Evolutionary conservation across 441 rosid genomes (phyloP), one percentile per base, ranked within the genome.

Genomic region (Populus trichocarpa): DNA sequence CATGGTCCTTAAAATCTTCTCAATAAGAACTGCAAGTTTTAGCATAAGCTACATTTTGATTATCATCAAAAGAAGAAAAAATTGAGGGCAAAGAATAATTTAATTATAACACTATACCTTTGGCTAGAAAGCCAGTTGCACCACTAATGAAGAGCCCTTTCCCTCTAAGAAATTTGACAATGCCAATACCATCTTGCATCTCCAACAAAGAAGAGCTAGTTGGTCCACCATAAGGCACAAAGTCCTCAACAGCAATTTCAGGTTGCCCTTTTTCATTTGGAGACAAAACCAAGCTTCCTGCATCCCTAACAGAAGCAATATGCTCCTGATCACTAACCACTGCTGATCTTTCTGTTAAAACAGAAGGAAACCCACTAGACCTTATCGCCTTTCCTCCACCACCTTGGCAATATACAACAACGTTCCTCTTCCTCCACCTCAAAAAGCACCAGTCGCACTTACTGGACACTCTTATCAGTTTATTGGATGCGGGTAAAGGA

Each of bases 41-140:
- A 25, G 63, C 20, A 13, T 6, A 46, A 57, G n/a, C 20, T 71
- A 42, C 22, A 77, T 10, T n/a, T 8, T n/a, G 40, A 22, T 23
- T 65, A 8, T 16, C n/a, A 10, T 5, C 36, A 9, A 14, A 30
- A 69, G 10, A 66, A 12, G 65, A 28, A 70, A 35, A 40, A n/a
- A 2, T n/a, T 13, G 50, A 35, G 53, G 25, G 18, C 46, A 13
- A 66, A 53, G 57, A 33, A 14, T 30, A 28, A 11, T 30, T 64
- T 50, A 33, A 13, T 16, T 13, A 16, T 53, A 6, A 46, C 20
- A 28, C 61, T 18, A 18, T 79, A 92, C 99, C 96, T 87, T 93
- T 95, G 7, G 95, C 98, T 13, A 93, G 85, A 85, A 95, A 95
- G 33, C 98, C 99, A 2, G 98, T 95, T 7, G 93, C 92, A 42